Conservation (phyloP, 306 rosid genomes). For the Begonia loranthoides region DNA sequence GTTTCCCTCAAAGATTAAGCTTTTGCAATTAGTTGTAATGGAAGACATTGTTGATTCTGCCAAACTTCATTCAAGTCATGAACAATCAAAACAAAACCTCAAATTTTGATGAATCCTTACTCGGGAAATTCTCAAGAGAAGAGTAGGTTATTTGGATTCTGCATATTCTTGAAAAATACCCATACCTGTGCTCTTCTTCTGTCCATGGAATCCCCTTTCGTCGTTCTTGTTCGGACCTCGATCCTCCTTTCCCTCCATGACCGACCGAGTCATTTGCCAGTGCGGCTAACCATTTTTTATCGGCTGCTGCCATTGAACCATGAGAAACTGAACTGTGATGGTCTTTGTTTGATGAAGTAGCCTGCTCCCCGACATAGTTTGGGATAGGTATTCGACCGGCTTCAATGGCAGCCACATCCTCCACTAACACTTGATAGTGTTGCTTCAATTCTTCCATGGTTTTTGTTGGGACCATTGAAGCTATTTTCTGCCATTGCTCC, state of each 20-base stretch:
- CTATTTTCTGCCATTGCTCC: constrained; percentile 82
- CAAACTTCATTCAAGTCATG: too few relatives aligned
- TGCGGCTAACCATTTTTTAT: constrained; percentile 64
- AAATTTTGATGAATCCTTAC: too few relatives aligned
- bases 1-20: background rate
- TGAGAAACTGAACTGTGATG: constrained; percentile 14
- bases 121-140: too few relatives aligned
- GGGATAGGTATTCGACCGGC: constrained; percentile 63
- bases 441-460: constrained; percentile 60
- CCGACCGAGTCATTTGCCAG: constrained; percentile 46
- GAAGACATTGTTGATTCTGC: too few relatives aligned
- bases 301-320: constrained; percentile 30
- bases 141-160: too few relatives aligned
- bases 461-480: constrained; percentile 55
- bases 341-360: constrained; percentile 40
- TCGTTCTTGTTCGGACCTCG: constrained; percentile 92
- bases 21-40: too few relatives aligned
- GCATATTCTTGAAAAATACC: background rate
- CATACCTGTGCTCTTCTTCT: constrained; percentile 95
- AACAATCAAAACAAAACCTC: too few relatives aligned
- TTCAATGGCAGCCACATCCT: constrained; percentile 68
- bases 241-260: constrained; percentile 56
- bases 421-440: constrained; percentile 60
- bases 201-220: constrained; percentile 98
- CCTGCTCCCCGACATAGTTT: constrained; percentile 34